Conservation (phyloP, 2,329 filamentous ascomycete genomes). For the Nemania abortiva region DNA sequence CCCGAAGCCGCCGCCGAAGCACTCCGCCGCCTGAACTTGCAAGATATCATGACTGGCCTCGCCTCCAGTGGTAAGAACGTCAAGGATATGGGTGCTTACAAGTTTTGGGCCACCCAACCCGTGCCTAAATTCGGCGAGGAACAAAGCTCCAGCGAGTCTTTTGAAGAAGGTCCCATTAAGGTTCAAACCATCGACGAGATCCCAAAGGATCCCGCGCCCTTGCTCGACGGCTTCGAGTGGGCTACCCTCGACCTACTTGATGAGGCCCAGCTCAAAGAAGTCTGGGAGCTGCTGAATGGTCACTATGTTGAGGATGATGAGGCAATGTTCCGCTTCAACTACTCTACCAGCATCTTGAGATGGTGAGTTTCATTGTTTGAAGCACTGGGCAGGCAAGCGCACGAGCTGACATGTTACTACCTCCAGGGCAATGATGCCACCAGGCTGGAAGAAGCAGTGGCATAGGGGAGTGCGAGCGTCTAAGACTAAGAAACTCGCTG, state of each 20-base stretch:
- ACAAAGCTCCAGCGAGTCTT: conserved; percentile 60
- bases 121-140: conserved; percentile 84
- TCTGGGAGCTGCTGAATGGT: conserved; percentile 89
- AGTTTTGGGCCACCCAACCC: conserved; percentile 98
- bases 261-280: conserved; percentile 83
- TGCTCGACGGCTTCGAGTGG: conserved; percentile 93
- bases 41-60: conserved; percentile 79
- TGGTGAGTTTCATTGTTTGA: conserved; percentile 70
- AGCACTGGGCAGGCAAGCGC: background rate
- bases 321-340: conserved; percentile 98
- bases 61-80: conserved; percentile 86
- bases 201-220: conserved; percentile 77
- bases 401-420: conserved; percentile 19
- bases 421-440: conserved; percentile 89
- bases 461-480: conserved; percentile 92
- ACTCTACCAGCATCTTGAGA: conserved; percentile 87
- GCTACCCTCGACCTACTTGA: conserved; percentile 87
- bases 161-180: conserved; percentile 86
- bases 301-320: conserved; percentile 99
- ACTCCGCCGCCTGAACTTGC: conserved; percentile 73
- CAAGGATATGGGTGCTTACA: conserved; percentile 97
- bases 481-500: conserved; percentile 87
- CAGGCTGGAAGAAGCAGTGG: conserved; percentile 94
- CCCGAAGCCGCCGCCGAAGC: conserved; percentile 59
- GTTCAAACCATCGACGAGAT: conserved; percentile 83